phyloP scores from a whole-genome alignment of 2,329 filamentous ascomycete genomes.

The Sclerotinia minor region DNA sequence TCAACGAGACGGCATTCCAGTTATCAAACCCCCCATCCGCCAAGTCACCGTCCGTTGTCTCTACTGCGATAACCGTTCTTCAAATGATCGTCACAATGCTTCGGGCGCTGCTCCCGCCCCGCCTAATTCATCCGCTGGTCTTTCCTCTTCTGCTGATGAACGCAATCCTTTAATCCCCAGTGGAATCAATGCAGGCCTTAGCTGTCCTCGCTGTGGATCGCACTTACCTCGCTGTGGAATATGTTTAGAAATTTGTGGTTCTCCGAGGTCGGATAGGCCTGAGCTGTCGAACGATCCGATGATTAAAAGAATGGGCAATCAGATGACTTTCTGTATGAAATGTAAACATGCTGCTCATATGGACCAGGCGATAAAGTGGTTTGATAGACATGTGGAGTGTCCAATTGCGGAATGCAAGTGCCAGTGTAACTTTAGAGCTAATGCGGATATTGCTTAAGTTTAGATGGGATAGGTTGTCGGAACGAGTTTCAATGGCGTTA shows the following conservation, averaged over 20 bases:
- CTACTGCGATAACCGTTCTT: conserved; percentile 67
- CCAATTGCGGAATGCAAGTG: conserved; percentile 69
- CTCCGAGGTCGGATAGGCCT: conserved; percentile 60
- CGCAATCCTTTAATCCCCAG: conserved; percentile 60
- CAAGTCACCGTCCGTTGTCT: conserved; percentile 76
- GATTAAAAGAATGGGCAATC: conserved; percentile 53
- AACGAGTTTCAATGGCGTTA: conserved; percentile 3
- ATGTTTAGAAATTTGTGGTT: conserved; percentile 65
- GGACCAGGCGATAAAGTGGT: conserved; percentile 68
- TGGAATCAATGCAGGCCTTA: conserved; percentile 60
- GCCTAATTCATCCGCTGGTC: conserved; percentile 27
- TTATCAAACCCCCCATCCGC: conserved; percentile 62
- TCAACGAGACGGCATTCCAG: conserved; percentile 62
- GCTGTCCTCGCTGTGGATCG: conserved; percentile 65
- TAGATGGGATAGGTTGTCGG: neutral
- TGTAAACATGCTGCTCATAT: conserved; percentile 69
- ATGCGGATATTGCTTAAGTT: conserved; percentile 17
- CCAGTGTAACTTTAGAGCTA: conserved; percentile 47
- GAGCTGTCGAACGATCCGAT: conserved; percentile 52
- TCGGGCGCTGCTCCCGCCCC: conserved; percentile 25
- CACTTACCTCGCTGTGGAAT: conserved; percentile 68
- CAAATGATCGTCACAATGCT: conserved; percentile 43
- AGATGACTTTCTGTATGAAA: conserved; percentile 68
- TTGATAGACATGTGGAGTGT: conserved; percentile 63
- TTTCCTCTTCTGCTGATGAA: conserved; percentile 34